Evolutionary conservation across 192 early-diverging fungal species (phyloP), one percentile per base, ranked within the genome.

Genomic region (Coemansia sp.): DNA sequence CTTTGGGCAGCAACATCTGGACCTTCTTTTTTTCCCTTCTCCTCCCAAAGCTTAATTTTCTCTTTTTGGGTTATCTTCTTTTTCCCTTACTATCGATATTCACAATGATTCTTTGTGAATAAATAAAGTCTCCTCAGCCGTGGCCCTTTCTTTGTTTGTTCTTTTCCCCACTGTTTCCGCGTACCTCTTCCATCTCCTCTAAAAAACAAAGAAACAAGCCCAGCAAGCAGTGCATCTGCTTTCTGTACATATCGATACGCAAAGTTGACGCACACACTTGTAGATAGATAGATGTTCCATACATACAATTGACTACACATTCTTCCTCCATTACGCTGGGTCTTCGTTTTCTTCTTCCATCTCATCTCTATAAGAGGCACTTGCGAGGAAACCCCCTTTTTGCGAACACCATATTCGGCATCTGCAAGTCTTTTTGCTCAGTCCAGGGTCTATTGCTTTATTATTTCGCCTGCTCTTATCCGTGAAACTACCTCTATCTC

Each of bases 11-110:
- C 32, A 54, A 26, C 52, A 54, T 54, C 52, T 54, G 23, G 52
- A 13, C 52, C 52, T 32, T 32, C 32, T 54, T 45, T 50, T 50
- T 50, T 54, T 54, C 52, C 52, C 19, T 54, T 26, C 9, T 54
- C 50, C 50, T 9, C 9, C 21, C 9, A 54, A 54, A 54, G 52
- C 52, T 10, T 26, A 10, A 15, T 54, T 9, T 26, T 54, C 18
- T 50, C 48, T 50, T 50, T 54, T 19, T 12, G 52, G 44, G 44
- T 45, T 15, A 9, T 45, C 44, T 9, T 9, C 44, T 45, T 32
- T 26, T 32, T 32, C 32, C 32, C 32, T 32, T 32, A 32, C 1
- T 32, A 32, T 32, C 1, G 32, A 32, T 32, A 32, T 32, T 32
- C 32, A 32, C 32, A 32, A 54, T 23, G 52, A 2, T 54, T 54